Evolutionary conservation across 2,329 filamentous ascomycete species (phyloP), one percentile per base, ranked within the genome.

Genomic region (Fusarium sp.): DNA sequence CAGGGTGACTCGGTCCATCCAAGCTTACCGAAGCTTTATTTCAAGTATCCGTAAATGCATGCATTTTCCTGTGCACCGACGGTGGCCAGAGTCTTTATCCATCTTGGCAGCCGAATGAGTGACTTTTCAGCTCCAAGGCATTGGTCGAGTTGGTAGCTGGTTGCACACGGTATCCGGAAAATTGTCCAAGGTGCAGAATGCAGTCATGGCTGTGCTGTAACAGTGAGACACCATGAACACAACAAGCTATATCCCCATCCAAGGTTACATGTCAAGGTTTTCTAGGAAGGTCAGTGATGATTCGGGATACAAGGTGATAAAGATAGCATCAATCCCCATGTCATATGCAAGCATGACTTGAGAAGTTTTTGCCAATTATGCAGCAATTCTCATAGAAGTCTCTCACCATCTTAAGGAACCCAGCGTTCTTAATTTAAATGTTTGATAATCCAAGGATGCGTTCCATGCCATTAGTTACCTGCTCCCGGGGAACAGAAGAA

Each of bases 321-420:
- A 73, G 61, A 75, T 74, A 71, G 69, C 36, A 63, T 66, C 57
- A 60, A 50, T 22, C 50, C 32, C 42, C 42, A 48, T 30, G n/a
- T 36, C n/a, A 32, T 45, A 53, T 63, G 28, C 24, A 35, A 67
- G 61, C 26, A 35, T 54, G 36, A 24, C 41, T 51, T 39, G 35
- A 41, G 55, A 18, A 20, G 18, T 39, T 47, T 14, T 36, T 41
- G 24, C n/a, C 13, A 26, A 28, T 20, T 35, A 26, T 48, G 55
- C 24, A 24, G 18, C 18, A 32, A 35, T 17, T 17, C 50, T n/a
- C 65, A 51, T 26, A 58, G 22, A 48, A 44, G 26, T 45, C 42
- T 24, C 38, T 66, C 22, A 14, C 26, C 22, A 24, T 36, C 32
- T 35, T 32, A 17, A 53, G 50, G 35, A 36, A 20, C 20, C 15